Base-by-base conservation (phyloP, 1,284 basidiomycete genomes). In the Leucoagaricus sp. region DNA sequence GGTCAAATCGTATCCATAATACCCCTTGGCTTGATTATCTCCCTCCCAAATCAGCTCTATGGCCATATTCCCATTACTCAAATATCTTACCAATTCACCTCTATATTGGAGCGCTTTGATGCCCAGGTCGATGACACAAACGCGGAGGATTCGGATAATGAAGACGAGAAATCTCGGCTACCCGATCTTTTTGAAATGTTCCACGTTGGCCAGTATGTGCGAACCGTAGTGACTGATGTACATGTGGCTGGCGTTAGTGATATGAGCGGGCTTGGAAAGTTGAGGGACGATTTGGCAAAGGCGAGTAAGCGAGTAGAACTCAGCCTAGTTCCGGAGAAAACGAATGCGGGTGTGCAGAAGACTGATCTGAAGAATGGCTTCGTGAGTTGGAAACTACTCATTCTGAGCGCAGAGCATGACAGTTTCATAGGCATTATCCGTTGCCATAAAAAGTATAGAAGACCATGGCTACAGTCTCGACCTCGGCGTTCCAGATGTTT, bases 61-160 rank as follows among this genome's bases (percentile, higher is more conserved):
- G 97, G 86, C 3, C 96, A 99, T 72, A 82, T 99, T 25, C 96
- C 97, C 9, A 95, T 99, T 64, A 98, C 96, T 31, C 88, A 96
- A 71, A 85, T 99, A 59, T 94, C 95, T n/a, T 75, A 83, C 13
- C 86, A 91, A 63, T 83, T 96, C 60, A 98, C 96, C 2, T 65
- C 77, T 23, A 77, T 83, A 15, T 79, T 93, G 26, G 90, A 89
- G 63, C 76, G 76, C 33, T 78, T 83, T 64, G 82, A 85, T 45
- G 78, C 82, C 41, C 82, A 83, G 21, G 80, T 80, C 21, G 76
- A 78, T 41, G 72, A 72, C 33, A 69, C 74, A 8, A 77, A 78
- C 45, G 77, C 75, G 1, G 76, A 77, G 1, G 76, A 82, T 13
- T 79, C 77, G 2, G 75, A 77, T 1, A 77, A 80, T 21, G 73